Base-by-base conservation (phyloP, 257 asterid genomes). In the Rubia yunnanensis region DNA sequence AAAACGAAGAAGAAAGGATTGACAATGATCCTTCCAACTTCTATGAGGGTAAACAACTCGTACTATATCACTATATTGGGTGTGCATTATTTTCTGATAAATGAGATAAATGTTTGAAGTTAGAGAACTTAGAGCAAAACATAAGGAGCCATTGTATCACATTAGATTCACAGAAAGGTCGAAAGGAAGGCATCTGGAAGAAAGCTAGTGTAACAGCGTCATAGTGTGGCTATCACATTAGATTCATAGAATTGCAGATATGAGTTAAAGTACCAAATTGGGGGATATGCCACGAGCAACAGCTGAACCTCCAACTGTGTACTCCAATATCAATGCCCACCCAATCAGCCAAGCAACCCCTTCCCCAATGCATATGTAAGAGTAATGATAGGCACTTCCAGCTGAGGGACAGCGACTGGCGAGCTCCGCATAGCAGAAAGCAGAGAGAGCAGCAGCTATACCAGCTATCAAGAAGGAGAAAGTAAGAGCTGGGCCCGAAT, bases 251-350 rank as follows among this genome's bases (percentile, higher is more conserved):
- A 60, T 7, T 34, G 27, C 30, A 66, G 36, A 20, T 17, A 24
- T 13, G 54, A 54, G 28, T 70, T 48, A 28, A 66, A 30, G 59
- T 65, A 94, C 99, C 95, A 94, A 87, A 81, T 94, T 94, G 24
- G 99, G 99, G 10, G 99, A 87, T 76, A 94, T 80, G 77, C 99
- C 99, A 31, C 99, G 96, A 70, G 99, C 99, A 79, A 94, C 99
- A 11, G 99, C 96, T 28, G 99, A 85, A 69, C 99, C 99, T 72
- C 99, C 99, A 60, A 94, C 83, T 14, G 99, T 94, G 82, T 89
- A 94, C 70, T 94, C 99, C 84, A 94, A 76, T 82, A 94, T 86
- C 75, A 94, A 63, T 2, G 96, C 89, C 99, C 99, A 90, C 5
- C 99, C 99, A 58, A 94, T 76, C 77, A 94, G 74, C 99, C 99